These are phyloP conservation scores for Paraphaeosphaeria minitans DNA, from an alignment of 2,329 filamentous ascomycete genomes.

Conservation along the genomic window DNA sequence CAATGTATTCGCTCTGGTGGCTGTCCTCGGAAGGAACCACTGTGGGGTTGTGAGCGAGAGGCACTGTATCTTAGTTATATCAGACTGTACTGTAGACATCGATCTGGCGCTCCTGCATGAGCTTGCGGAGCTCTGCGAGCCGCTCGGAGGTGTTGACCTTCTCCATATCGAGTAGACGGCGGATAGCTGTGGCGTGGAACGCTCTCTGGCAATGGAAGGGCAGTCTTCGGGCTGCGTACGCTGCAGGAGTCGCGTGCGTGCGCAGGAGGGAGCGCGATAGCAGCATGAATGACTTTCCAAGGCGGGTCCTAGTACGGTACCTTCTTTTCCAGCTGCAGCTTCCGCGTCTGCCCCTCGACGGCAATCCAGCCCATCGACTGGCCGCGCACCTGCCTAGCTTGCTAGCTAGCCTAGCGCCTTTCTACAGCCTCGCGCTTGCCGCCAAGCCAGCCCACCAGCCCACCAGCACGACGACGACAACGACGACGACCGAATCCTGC, in stretches of 20 bases:
- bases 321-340: background rate
- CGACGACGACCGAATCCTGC: conserved; percentile 14
- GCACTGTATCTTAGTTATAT: background rate
- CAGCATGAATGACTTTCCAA: conserved; percentile 29
- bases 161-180: conserved; percentile 66
- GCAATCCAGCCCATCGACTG: background rate
- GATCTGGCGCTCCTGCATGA: conserved; percentile 86
- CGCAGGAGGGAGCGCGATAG: conserved; percentile 36
- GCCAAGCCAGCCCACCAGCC: conserved; percentile 10
- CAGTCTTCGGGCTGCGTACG: conserved; percentile 27
- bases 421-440: background rate
- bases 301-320: conserved; percentile 3
- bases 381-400: conserved; percentile 8
- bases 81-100: conserved; percentile 80
- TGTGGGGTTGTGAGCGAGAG: conserved; percentile 54
- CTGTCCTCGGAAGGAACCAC: conserved; percentile 97
- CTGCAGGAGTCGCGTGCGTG: conserved; percentile 34
- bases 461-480: too few species aligned
- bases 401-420: conserved; percentile 6
- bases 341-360: conserved; percentile 10
- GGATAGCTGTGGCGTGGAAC: conserved; percentile 37
- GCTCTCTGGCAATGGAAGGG: conserved; percentile 23
- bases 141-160: conserved; percentile 78
- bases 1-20: conserved; percentile 97
- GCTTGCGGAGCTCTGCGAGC: conserved; percentile 74